Conservation (phyloP, 2,329 filamentous ascomycete genomes). For the Aspergillus amoenus region DNA sequence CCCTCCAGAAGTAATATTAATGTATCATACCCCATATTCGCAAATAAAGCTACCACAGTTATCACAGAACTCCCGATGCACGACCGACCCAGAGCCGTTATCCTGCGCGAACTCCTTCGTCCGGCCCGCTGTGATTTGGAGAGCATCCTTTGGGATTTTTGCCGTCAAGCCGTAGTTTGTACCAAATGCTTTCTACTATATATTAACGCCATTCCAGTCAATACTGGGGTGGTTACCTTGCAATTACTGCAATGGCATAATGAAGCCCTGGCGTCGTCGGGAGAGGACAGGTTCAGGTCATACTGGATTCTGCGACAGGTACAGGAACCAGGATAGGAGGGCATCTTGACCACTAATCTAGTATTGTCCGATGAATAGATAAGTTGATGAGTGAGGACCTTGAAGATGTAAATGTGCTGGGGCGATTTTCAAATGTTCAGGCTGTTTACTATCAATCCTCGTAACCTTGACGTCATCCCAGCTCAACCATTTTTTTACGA, state of each 20-base stretch:
- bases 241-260: constrained; percentile 56
- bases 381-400: background rate
- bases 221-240: constrained; percentile 37
- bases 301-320: constrained; percentile 52
- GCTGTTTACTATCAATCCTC: background rate
- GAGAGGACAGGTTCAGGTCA: constrained; percentile 43
- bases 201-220: background rate
- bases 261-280: constrained; percentile 51
- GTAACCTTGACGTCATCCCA: background rate
- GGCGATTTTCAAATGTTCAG: too few species aligned
- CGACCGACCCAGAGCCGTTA: constrained; percentile 48
- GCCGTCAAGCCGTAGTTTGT: constrained; percentile 54
- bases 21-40: constrained; percentile 48
- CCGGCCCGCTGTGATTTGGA: constrained; percentile 41
- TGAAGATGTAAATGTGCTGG: background rate
- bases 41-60: constrained; percentile 53
- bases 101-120: constrained; percentile 48
- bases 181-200: constrained; percentile 50
- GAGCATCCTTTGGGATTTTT: constrained; percentile 48
- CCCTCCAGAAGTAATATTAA: too few species aligned
- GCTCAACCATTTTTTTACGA: too few species aligned
- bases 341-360: constrained; percentile 21
- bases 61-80: constrained; percentile 55
- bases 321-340: constrained; percentile 43
- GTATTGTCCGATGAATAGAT: background rate